Conservation (phyloP, 2,329 filamentous ascomycete genomes). For the Tolypocladium ophioglossoides region DNA sequence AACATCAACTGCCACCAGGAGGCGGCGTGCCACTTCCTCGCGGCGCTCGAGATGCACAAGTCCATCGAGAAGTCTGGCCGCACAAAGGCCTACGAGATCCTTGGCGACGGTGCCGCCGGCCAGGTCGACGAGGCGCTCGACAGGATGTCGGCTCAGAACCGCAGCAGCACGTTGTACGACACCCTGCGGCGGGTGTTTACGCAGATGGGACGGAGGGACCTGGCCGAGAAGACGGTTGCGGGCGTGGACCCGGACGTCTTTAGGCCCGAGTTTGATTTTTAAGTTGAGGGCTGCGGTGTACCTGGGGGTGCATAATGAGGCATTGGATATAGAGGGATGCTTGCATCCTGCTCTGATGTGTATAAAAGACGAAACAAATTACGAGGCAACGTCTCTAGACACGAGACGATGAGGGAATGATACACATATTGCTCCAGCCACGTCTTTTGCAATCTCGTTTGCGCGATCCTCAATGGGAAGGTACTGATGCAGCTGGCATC, state of each 20-base stretch:
- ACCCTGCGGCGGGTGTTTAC: slow-evolving; percentile 90
- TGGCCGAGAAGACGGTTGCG: slow-evolving; percentile 76
- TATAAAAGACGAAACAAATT: background rate
- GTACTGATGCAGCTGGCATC: background rate
- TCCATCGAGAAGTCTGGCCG: slow-evolving; percentile 78
- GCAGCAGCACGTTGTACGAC: slow-evolving; percentile 94
- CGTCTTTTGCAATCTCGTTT: background rate
- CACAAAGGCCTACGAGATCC: slow-evolving; percentile 72
- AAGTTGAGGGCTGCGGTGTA: slow-evolving; percentile 4
- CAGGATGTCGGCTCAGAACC: slow-evolving; percentile 85
- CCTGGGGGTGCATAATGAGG: background rate
- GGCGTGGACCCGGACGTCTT: slow-evolving; percentile 89
- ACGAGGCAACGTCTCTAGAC: background rate
- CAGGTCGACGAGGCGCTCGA: slow-evolving; percentile 63
- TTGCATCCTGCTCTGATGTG: background rate
- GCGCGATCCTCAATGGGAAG: background rate
- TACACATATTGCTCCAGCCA: background rate
- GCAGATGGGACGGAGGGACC: slow-evolving; percentile 82
- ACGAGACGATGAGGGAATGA: background rate
- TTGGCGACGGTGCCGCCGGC: slow-evolving; percentile 41
- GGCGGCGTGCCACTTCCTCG: slow-evolving; percentile 84
- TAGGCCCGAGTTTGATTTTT: slow-evolving; percentile 83
- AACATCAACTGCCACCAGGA: slow-evolving; percentile 94
- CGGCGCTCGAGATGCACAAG: slow-evolving; percentile 91
- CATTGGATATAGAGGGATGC: background rate